Base-by-base conservation (phyloP, 352 stramenopile species). In the Phytopythium litorale region DNA sequence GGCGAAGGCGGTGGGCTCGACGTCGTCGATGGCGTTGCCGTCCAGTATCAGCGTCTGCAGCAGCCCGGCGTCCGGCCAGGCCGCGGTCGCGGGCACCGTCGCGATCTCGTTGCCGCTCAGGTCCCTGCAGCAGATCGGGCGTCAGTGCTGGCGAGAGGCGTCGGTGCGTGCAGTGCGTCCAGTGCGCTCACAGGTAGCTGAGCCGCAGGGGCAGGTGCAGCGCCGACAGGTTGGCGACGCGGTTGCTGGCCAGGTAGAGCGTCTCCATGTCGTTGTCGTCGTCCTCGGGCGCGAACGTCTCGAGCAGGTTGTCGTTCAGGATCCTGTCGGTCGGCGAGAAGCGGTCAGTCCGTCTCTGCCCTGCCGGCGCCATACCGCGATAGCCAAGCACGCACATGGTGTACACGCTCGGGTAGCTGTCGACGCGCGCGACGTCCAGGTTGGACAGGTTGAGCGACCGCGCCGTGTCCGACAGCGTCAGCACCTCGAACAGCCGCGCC, bases 391-490 rank as follows among this genome's bases (percentile, higher is more conserved):
- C 73, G 58, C 68, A 79, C 70, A 89, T 55, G 45, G 71, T 71
- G 61, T 84, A 83, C 21, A 88, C 77, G 23, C 63, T 70, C 49
- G 81, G 81, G 45, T 88, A 88, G 63, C 68, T 78, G 21, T 48
- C 43, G 16, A 91, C 75, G 28, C 49, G 25, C 16, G 60, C 56
- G n/a, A 91, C 60, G 53, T 87, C 69, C 37, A 88, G 64, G 38
- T 86, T 79, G 42, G 79, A 89, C n/a, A 88, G 57, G 67, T 91
- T 91, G 28, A 91, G 68, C 42, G 64, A 78, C n/a, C 68, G 62
- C n/a, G 73, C 67, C 16, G 72, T 58, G 9, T 45, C 62, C 33
- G 64, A 65, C 23, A 65, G 71, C 21, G 62, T 52, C 23, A 72
- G 54, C 59, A 88, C 79, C 43, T 71, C 62, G 63, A 87, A 87